Base-by-base conservation (phyloP, 2,329 filamentous ascomycete species). In the Neoscytalidium dimidiatum region DNA sequence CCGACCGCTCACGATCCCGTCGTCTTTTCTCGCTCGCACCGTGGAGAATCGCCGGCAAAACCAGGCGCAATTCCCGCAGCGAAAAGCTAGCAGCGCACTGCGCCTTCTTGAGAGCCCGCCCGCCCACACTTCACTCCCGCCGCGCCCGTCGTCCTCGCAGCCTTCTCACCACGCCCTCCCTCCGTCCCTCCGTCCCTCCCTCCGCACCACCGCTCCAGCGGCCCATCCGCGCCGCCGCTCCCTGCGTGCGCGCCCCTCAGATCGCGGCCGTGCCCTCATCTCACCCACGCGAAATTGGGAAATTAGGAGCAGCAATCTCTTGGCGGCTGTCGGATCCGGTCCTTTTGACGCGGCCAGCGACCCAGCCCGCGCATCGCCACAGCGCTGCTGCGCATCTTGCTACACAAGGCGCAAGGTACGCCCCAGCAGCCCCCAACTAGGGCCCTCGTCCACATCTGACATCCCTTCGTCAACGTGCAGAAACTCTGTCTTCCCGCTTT, bases 381-480 rank as follows among this genome's bases (percentile, higher is more conserved):
- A 63, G 68, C 61, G 60, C 66, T 67, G 68, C 71, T 69, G 73
- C 69, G 69, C 68, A 72, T 72, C 72, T 67, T 71, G 68, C 70
- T 71, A 70, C 71, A 72, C 70, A 68, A 67, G 62, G 68, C 71
- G 62, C 72, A 66, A 75, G 73, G 74, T 73, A 74, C 68, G 62
- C 23, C 51, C 62, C 51, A 57, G 62, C 51, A 43, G 23, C 41
- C 38, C 72, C 68, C 35, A 13, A 35, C 21, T n/a, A 17, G 3
- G 17, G 26, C 26, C 56, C 19, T 9, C 26, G 28, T 14, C 17
- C 28, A n/a, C 49, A n/a, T 52, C 56, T 60, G 43, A 60, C 43
- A 44, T 26, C 29, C 53, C 38, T 19, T 29, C 23, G 53, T 44
- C 38, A 58, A 28, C 41, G 5, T 60, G 56, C 56, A 60, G 56